phyloP scores from a whole-genome alignment of 257 asterid genomes.

The Paulownia fortunei region DNA sequence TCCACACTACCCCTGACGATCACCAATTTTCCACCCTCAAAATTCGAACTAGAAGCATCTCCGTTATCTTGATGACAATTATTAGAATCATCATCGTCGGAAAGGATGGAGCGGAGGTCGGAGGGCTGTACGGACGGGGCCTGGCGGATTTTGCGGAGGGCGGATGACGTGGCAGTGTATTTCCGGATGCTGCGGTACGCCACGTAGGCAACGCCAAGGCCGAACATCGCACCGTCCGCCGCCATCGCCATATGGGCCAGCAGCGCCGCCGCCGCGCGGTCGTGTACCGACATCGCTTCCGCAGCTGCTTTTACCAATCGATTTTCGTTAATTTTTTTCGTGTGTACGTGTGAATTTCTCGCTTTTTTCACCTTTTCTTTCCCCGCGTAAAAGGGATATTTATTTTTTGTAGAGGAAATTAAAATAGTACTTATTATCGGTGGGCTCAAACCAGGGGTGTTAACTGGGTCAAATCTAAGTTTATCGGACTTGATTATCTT shows the following conservation, averaged over 20 bases:
- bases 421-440: not conserved
- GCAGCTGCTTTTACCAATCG: slow-evolving; percentile 13
- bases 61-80: slow-evolving; percentile 15
- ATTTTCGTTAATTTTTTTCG: not conserved
- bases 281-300: slow-evolving; percentile 69
- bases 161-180: slow-evolving; percentile 57
- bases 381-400: not conserved
- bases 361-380: not conserved
- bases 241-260: slow-evolving; percentile 58
- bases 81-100: slow-evolving; percentile 32
- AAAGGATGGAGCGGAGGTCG: slow-evolving; percentile 71
- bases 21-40: slow-evolving; percentile 52
- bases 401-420: not conserved
- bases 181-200: slow-evolving; percentile 73
- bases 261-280: slow-evolving; percentile 73
- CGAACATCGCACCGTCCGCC: slow-evolving; percentile 84
- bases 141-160: slow-evolving; percentile 61
- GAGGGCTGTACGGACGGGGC: slow-evolving; percentile 66
- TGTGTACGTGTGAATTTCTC: not conserved
- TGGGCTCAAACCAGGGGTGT: too few species aligned
- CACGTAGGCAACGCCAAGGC: slow-evolving; percentile 72
- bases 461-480: not conserved
- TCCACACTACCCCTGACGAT: slow-evolving; percentile 80
- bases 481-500: not conserved
- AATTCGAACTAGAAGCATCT: slow-evolving; percentile 28